phyloP scores from a whole-genome alignment of 73 alveolate species.

The Paraurostyla sp. region DNA sequence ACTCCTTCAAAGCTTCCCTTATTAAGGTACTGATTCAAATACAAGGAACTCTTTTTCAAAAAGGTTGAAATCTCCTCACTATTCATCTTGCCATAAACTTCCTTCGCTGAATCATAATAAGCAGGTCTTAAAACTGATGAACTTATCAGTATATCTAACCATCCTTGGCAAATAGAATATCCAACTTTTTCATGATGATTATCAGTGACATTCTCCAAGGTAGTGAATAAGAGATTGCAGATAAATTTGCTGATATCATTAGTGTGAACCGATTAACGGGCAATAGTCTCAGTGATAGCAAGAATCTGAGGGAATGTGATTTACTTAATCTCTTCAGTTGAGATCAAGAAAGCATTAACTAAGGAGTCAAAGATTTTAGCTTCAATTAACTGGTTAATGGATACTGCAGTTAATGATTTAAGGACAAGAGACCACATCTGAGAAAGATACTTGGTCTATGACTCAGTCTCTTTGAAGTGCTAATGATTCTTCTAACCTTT shows the following conservation, averaged over 20 bases:
- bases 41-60: constrained; percentile 7
- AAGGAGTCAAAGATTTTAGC: constrained; percentile 59
- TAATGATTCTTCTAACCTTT: background rate
- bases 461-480: constrained; percentile 31
- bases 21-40: constrained; percentile 16
- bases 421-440: constrained; percentile 55
- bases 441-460: constrained; percentile 22
- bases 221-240: constrained; percentile 42
- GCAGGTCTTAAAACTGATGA: background rate
- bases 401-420: constrained; percentile 53
- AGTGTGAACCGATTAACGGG: background rate
- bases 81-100: constrained; percentile 34
- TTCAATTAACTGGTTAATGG: constrained; percentile 38
- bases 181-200: constrained; percentile 62
- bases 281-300: constrained; percentile 49
- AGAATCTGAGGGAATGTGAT: constrained; percentile 60
- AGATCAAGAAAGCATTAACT: constrained; percentile 52
- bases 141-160: constrained; percentile 56
- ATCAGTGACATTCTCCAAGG: constrained; percentile 24
- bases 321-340: constrained; percentile 58
- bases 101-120: background rate
- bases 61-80: constrained; percentile 19
- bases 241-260: constrained; percentile 50
- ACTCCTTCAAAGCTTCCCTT: constrained; percentile 60
- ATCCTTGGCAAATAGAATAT: constrained; percentile 58